Evolutionary conservation across 2,329 filamentous ascomycete species (phyloP), one percentile per base, ranked within the genome.

Genomic region (Trichoderma hamatum): DNA sequence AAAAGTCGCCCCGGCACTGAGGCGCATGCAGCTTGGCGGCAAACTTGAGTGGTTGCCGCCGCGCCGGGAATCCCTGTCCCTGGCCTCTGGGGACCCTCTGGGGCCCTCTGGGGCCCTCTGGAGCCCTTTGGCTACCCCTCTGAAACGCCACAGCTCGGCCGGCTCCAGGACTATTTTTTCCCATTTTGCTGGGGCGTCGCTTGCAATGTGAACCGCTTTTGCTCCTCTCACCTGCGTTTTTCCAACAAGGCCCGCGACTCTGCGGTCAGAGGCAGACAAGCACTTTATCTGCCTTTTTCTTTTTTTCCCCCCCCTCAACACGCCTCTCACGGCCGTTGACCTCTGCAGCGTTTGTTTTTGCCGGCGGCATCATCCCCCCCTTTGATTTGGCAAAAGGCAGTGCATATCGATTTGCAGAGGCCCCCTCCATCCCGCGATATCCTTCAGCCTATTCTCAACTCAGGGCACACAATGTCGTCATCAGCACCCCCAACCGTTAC

Each of bases 381-480:
- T 43, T 30, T 43, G 30, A 5, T 24, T 28, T 32, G 65, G 36
- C 24, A 67, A 43, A 55, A 49, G 64, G 64, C 39, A 54, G 65
- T 36, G 54, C 63, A 58, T 58, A 32, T 34, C 62, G 52, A 65
- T 34, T 21, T 26, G 36, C 39, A 32, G 6, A 32, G 6, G 36
- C 26, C 43, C 65, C 26, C 26, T 36, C 46, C 60, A 32, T 24
- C 34, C 9, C 43, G 11, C 55, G 28, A 43, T 43, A 43, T 9
- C 39, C 16, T 34, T 58, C 34, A 34, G 52, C n/a, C 62, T 52
- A 36, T 43, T n/a, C 39, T 43, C 21, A n/a, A 24, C 24, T 34
- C n/a, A 39, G 32, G 26, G 24, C n/a, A 72, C n/a, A 72, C 71
- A 71, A 80, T 81, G 80, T 78, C 81, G 77, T 78, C 80, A 72